Evolutionary conservation across 2,329 filamentous ascomycete species (phyloP).

Genomic region (Hymenoscyphus repandus): DNA sequence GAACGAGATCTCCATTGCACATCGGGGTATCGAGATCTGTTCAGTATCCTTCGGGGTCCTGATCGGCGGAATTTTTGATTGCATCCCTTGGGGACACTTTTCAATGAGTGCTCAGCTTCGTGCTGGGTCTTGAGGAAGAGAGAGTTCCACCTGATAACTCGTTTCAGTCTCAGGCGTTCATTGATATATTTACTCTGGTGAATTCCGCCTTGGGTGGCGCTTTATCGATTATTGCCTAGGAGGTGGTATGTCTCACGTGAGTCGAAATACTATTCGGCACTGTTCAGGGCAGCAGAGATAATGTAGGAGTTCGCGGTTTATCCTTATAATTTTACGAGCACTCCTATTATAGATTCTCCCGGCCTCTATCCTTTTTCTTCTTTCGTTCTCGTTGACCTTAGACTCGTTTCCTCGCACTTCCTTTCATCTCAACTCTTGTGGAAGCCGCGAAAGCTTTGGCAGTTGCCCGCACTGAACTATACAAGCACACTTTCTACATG

Average conservation of each 20-base stretch:
- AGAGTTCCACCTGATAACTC: too few species aligned
- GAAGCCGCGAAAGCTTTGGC: slow-evolving; percentile 19
- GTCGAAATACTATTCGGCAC: too few species aligned
- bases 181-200: too few species aligned
- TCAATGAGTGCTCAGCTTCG: slow-evolving; percentile 36
- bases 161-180: too few species aligned
- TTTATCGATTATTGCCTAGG: too few species aligned
- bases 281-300: too few species aligned
- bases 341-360: neutral
- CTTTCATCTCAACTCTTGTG: slow-evolving; percentile 7
- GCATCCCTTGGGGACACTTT: slow-evolving; percentile 31
- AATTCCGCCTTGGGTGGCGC: too few species aligned
- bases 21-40: slow-evolving; percentile 39
- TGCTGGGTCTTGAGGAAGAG: slow-evolving; percentile 26
- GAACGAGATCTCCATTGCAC: slow-evolving; percentile 47
- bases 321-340: neutral
- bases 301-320: neutral
- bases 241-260: too few species aligned
- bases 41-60: slow-evolving; percentile 38
- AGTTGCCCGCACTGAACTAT: slow-evolving; percentile 21
- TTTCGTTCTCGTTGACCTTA: neutral
- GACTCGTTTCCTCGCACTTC: slow-evolving; percentile 12
- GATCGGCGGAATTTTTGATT: slow-evolving; percentile 44
- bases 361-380: neutral
- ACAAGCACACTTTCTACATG: slow-evolving; percentile 19